Conservation (phyloP, 139 green algal genomes). For the Eudorina sp. region DNA sequence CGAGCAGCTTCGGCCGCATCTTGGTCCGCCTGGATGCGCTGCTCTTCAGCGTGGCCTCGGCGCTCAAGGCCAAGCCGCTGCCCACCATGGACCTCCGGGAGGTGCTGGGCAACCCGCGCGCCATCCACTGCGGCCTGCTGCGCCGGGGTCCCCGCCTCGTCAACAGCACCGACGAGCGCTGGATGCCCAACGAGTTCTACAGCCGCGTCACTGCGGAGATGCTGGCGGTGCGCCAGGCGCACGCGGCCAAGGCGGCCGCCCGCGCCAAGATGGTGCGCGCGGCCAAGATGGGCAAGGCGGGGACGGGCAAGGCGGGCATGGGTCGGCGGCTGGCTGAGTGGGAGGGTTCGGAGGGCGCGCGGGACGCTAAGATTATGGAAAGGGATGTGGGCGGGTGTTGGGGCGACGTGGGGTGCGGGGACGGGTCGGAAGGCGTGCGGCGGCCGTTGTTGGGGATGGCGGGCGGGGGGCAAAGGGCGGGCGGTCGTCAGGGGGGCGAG, state of each 20-base stretch:
- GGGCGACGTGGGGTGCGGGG: background rate
- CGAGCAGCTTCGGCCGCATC: slow-evolving; percentile 1
- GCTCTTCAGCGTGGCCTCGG: background rate
- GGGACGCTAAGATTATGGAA: background rate
- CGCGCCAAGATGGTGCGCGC: background rate
- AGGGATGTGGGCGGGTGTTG: background rate
- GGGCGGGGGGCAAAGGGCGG: background rate
- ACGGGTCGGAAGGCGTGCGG: background rate
- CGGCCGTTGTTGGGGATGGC: background rate
- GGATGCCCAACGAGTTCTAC: background rate
- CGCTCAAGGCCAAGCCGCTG: slow-evolving; percentile 5
- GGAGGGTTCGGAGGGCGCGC: background rate
- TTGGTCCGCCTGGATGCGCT: slow-evolving; percentile 36
- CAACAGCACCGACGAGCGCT: background rate
- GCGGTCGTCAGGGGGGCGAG: too few species aligned
- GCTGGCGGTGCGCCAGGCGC: slow-evolving; percentile 4
- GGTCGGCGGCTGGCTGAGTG: background rate
- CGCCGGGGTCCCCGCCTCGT: slow-evolving; percentile 4
- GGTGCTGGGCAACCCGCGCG: background rate
- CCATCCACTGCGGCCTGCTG: slow-evolving; percentile 22
- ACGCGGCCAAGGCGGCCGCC: background rate
- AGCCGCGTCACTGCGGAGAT: slow-evolving; percentile 27
- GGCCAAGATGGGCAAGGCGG: slow-evolving; percentile 4
- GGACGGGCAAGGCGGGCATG: background rate
- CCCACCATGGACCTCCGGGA: background rate